Base-by-base conservation (phyloP, 225 moss, liverwort and hornwort species). In the Pleurozium schreberi region DNA sequence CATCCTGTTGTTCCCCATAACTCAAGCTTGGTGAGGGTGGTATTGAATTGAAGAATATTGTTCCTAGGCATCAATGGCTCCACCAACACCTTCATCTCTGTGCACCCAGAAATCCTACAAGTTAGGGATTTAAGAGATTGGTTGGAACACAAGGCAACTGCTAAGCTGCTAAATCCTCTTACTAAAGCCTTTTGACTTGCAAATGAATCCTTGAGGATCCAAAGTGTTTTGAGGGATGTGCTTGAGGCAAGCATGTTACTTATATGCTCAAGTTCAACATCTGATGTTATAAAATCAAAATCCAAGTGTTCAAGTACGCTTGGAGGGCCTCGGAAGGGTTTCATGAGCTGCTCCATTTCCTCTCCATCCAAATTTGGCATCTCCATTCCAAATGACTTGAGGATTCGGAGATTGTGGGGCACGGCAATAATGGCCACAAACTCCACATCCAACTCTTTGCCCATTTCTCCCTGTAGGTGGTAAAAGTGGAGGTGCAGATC, bases 41-140 rank as follows among this genome's bases (percentile, higher is more conserved):
- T 50, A 18, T 83, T 83, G 38, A 2, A 0, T 27, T 49, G 17
- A 11, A 2, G 12, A 12, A 12, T 27, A 11, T 27, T 38, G 12
- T 5, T 18, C 2, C 18, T 26, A 27, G 36, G 38, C 0, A n/a
- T 66, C 2, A 83, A 2, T 0, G 27, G 27, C 2, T 52, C 18
- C 12, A 83, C 5, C 12, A 83, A 11, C 11, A 4, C 50, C 83
- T 52, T 83, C 74, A 81, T n/a, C 22, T 86, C 81, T 31, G 31
- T 16, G 7, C 30, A 34, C 5, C 5, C 75, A 40, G 1, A 5
- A 36, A 43, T 3, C 0, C 0, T 1, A 26, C 47, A 90, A 0
- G 0, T 0, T 0, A 87, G 6, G 2, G 2, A 0, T 80, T 25
- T 1, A 5, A 90, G 70, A 53, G 87, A 79, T n/a, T 21, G 30